These are phyloP conservation scores for Penicillium sp. DNA, from an alignment of 2,329 filamentous ascomycete species.

Conservation along the genomic window DNA sequence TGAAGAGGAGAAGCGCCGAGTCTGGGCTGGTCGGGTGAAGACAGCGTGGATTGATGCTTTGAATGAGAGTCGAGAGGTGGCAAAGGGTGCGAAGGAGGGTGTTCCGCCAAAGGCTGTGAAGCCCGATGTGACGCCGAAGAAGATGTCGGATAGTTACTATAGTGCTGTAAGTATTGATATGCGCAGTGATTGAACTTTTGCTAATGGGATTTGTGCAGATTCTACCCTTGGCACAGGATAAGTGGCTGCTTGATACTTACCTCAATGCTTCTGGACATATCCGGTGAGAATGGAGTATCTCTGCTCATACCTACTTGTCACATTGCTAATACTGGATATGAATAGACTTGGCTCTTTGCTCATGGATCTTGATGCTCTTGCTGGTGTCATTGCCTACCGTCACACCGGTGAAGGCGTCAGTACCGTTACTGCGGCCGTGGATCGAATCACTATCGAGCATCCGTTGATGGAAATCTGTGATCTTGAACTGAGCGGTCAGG, in stretches of 20 bases:
- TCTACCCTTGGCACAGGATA: conserved; percentile 72
- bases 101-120: conserved; percentile 38
- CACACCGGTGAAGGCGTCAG: conserved; percentile 68
- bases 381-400: conserved; percentile 76
- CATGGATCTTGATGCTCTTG: conserved; percentile 80
- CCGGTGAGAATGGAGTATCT: conserved; percentile 46
- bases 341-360: conserved; percentile 70
- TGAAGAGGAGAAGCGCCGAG: conserved; percentile 21
- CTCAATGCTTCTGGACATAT: conserved; percentile 77
- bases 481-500: conserved; percentile 70
- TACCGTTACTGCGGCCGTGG: conserved; percentile 67
- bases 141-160: conserved; percentile 73
- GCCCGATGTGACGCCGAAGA: conserved; percentile 66
- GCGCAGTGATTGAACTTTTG: neutral
- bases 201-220: conserved; percentile 49
- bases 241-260: conserved; percentile 78
- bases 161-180: conserved; percentile 58
- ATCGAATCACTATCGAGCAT: conserved; percentile 69
- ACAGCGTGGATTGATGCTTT: conserved; percentile 73
- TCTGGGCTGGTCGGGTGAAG: conserved; percentile 54
- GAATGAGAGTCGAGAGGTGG: conserved; percentile 54
- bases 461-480: conserved; percentile 78
- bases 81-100: conserved; percentile 29
- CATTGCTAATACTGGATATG: conserved; percentile 12
- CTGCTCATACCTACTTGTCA: neutral